phyloP scores from a whole-genome alignment of 2,329 filamentous ascomycete species.

The Blastomyces silverae region DNA sequence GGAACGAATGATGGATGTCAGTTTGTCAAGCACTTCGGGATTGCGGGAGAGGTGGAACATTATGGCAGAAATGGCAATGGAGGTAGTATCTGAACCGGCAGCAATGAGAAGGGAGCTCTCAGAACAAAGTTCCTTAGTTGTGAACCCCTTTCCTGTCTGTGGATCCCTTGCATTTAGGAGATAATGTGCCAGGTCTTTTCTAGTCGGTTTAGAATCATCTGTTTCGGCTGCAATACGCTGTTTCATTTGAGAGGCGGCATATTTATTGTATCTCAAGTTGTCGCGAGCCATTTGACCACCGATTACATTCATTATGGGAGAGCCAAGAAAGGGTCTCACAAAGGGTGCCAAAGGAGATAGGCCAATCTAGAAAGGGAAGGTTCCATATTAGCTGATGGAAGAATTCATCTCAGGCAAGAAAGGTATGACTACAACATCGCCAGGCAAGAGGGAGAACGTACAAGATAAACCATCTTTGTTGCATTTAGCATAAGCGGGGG shows the following conservation, averaged over 20 bases:
- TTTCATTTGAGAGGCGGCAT: constrained; percentile 35
- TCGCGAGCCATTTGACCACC: constrained; percentile 22
- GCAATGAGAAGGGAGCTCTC: constrained; percentile 47
- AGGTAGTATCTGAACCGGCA: constrained; percentile 42
- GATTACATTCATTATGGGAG: constrained; percentile 21
- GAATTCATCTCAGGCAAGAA: constrained; percentile 2
- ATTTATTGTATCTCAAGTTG: constrained; percentile 15
- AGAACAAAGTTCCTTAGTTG: constrained; percentile 43
- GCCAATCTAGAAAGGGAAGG: constrained; percentile 15
- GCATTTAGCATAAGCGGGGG: constrained; percentile 27
- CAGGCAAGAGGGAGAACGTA: constrained; percentile 4
- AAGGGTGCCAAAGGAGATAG: constrained; percentile 16
- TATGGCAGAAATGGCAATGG: constrained; percentile 33
- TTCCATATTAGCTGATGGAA: neutral
- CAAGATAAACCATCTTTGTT: constrained; percentile 20
- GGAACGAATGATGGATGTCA: constrained; percentile 32
- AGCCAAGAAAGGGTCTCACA: constrained; percentile 20
- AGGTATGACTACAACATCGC: neutral
- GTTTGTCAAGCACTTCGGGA: constrained; percentile 27
- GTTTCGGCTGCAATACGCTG: constrained; percentile 35
- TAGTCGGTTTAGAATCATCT: constrained; percentile 25
- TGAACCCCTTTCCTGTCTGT: constrained; percentile 41
- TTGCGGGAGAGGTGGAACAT: constrained; percentile 39
- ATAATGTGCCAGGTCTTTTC: constrained; percentile 47
- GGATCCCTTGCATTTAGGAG: constrained; percentile 44